Conservation (phyloP, 1,284 basidiomycete species). For the Cystobasidium sp. region DNA sequence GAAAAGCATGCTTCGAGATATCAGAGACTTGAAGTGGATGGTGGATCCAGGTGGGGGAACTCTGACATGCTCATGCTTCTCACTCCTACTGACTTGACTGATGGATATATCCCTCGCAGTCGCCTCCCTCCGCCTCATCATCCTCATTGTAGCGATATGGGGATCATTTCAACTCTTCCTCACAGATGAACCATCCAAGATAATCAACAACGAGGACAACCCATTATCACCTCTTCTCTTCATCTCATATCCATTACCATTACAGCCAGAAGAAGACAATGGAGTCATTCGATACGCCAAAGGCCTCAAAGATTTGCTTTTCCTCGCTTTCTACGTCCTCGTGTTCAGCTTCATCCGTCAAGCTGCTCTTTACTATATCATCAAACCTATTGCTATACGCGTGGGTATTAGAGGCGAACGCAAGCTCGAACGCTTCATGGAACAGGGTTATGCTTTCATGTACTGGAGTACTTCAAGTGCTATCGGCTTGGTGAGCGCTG, state of each 20-base stretch:
- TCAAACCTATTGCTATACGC: constrained; percentile 70
- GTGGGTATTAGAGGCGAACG: constrained; percentile 70
- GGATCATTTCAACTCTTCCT: not conserved
- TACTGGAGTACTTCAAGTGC: constrained; percentile 75
- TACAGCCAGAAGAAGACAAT: constrained; percentile 5
- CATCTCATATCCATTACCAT: constrained; percentile 23
- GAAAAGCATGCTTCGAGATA: not conserved
- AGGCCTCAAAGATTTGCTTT: constrained; percentile 72
- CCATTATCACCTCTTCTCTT: not conserved
- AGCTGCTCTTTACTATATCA: constrained; percentile 68
- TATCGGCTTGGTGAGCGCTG: constrained; percentile 73
- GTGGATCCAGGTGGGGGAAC: constrained; percentile 11
- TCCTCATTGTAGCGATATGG: constrained; percentile 2
- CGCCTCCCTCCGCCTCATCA: constrained; percentile 5
- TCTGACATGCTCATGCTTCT: not conserved
- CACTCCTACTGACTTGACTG: too few relatives aligned
- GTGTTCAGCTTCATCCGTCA: constrained; percentile 93
- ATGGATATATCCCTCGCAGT: not conserved
- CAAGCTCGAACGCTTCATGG: constrained; percentile 82
- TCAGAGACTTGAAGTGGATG: constrained; percentile 15
- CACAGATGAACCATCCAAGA: too few relatives aligned
- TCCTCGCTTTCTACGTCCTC: constrained; percentile 84
- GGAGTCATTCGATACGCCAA: constrained; percentile 66
- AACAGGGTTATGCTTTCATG: constrained; percentile 83
- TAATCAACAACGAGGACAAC: not conserved